Evolutionary conservation across 768 basidiomycete genomes (phyloP).

Genomic region (Phlegmacium glaucopus): DNA sequence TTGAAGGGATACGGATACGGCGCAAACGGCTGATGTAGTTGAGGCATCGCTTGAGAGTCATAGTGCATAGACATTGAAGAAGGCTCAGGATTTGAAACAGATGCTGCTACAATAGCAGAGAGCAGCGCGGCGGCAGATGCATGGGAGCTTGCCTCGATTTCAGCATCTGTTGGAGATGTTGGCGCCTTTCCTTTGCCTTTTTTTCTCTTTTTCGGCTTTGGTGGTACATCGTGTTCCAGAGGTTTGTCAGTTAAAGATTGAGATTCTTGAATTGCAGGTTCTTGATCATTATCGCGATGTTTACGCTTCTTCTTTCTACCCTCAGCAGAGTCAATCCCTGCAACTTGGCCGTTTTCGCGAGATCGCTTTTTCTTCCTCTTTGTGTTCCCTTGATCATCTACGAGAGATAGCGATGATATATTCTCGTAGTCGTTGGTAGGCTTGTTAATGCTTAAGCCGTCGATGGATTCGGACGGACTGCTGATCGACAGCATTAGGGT

Average conservation of each 20-base stretch:
- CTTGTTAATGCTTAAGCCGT: constrained; percentile 15
- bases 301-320: constrained; percentile 35
- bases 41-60: constrained; percentile 27
- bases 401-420: constrained; percentile 6
- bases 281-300: constrained; percentile 21
- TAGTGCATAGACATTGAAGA: constrained; percentile 2
- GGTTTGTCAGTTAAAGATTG: constrained; percentile 1
- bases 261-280: constrained; percentile 3
- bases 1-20: constrained; percentile 23
- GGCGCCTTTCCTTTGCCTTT: constrained; percentile 25
- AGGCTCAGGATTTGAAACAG: constrained; percentile 44
- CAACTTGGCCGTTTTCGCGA: constrained; percentile 23
- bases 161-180: constrained; percentile 22
- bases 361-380: constrained; percentile 39
- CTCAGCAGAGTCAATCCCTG: constrained; percentile 13
- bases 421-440: constrained; percentile 12
- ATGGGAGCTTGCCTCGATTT: constrained; percentile 35
- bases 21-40: constrained; percentile 27
- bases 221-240: constrained; percentile 1
- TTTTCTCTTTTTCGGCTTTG: constrained; percentile 23
- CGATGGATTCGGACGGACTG: constrained; percentile 14
- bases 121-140: constrained; percentile 57
- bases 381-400: constrained; percentile 18
- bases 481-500: constrained; percentile 41
- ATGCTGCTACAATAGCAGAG: constrained; percentile 63